Evolutionary conservation across 306 rosid genomes (phyloP).

Genomic region (Pterocarpus santalinus): DNA sequence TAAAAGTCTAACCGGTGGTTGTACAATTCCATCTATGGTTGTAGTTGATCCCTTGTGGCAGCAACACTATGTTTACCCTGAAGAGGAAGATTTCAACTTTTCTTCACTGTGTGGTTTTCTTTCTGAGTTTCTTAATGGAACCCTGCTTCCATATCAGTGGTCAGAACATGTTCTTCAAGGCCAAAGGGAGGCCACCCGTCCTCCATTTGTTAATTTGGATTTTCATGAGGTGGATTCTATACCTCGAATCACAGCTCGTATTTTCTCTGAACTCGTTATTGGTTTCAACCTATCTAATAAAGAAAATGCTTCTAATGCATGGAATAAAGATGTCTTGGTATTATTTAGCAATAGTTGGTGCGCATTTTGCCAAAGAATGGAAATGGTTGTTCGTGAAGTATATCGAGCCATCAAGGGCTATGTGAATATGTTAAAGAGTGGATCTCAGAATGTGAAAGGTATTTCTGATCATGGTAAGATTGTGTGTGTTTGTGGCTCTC

Average conservation of each 20-base stretch:
- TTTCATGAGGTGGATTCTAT: constrained; percentile 88
- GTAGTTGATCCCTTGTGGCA: constrained; percentile 82
- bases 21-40: constrained; percentile 73
- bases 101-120: constrained; percentile 70
- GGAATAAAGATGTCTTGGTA: constrained; percentile 87
- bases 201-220: constrained; percentile 93
- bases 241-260: constrained; percentile 72
- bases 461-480: constrained; percentile 59
- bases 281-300: constrained; percentile 74
- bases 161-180: constrained; percentile 59
- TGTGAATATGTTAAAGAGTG: constrained; percentile 56
- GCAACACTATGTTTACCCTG: constrained; percentile 77
- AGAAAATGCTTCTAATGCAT: constrained; percentile 53
- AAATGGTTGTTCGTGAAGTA: constrained; percentile 81
- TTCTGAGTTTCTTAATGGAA: constrained; percentile 70
- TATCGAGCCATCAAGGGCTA: constrained; percentile 74
- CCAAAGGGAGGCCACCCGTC: constrained; percentile 68
- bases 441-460: constrained; percentile 54
- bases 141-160: constrained; percentile 73
- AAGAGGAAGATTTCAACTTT: constrained; percentile 59
- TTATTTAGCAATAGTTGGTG: constrained; percentile 96
- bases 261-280: constrained; percentile 74
- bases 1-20: constrained; percentile 72
- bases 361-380: constrained; percentile 93
- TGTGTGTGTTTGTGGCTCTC: not conserved